phyloP scores from a whole-genome alignment of 1,284 basidiomycete genomes.

The Rugiboletus extremiorientalis region DNA sequence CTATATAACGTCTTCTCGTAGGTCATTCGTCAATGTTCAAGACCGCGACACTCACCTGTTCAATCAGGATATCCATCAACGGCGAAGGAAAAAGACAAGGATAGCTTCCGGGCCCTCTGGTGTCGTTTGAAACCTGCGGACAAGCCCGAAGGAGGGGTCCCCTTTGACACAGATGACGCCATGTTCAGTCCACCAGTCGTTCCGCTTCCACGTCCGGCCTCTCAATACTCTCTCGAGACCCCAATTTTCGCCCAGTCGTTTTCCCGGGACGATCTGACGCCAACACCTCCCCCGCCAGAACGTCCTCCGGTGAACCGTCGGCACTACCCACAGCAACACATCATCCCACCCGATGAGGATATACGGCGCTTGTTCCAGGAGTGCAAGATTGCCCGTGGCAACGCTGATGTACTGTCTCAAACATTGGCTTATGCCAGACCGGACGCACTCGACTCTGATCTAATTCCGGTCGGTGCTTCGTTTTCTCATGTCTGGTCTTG shows the following conservation, averaged over 20 bases:
- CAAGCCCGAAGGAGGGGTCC: constrained; percentile 74
- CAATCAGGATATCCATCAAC: constrained; percentile 27
- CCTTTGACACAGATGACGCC: constrained; percentile 70
- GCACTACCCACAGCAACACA: constrained; percentile 39
- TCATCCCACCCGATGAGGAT: constrained; percentile 75
- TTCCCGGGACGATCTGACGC: constrained; percentile 23
- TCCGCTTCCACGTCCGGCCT: constrained; percentile 24
- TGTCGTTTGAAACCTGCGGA: constrained; percentile 63
- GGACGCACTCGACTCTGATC: constrained; percentile 56
- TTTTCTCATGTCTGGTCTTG: background rate
- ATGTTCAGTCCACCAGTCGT: constrained; percentile 69
- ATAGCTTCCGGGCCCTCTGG: constrained; percentile 67
- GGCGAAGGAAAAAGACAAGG: constrained; percentile 42
- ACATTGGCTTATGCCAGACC: constrained; percentile 63
- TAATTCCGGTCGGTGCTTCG: constrained; percentile 56
- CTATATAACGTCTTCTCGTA: constrained; percentile 54
- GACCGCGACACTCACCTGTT: background rate
- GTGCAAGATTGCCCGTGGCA: constrained; percentile 72
- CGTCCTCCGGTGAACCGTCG: constrained; percentile 21
- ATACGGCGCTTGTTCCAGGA: constrained; percentile 76
- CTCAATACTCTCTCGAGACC: constrained; percentile 31
- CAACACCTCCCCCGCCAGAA: constrained; percentile 20
- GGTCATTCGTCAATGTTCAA: constrained; percentile 15
- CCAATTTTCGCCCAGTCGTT: constrained; percentile 27
- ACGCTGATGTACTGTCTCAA: constrained; percentile 65